A percentile compares a stretch with the other conserved stretches of the same genome.
Evolutionary conservation across 208 protist genomes (phyloP).

Genomic region (Leishmania martiniquensis): DNA sequence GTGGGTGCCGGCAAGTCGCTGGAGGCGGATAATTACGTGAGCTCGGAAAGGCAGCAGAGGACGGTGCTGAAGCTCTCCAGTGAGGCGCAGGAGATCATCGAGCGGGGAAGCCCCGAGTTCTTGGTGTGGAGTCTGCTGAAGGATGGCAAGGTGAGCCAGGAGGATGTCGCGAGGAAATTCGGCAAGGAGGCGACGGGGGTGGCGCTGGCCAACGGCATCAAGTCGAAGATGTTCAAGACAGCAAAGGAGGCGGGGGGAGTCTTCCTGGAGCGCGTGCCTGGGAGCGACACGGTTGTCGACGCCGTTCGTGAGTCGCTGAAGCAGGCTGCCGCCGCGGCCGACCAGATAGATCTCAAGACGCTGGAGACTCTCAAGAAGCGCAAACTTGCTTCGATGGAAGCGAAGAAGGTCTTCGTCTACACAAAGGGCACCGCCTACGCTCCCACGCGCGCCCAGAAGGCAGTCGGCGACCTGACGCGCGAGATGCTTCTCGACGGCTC

Average conservation of each 20-base stretch:
- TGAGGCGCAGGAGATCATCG: conserved; percentile 81
- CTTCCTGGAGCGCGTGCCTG: conserved; percentile 47
- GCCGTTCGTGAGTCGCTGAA: conserved; percentile 44
- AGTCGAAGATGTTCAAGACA: conserved; percentile 91
- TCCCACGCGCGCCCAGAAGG: conserved; percentile 64
- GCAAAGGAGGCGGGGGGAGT: conserved; percentile 76
- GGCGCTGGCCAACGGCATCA: conserved; percentile 93
- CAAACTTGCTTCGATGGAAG: conserved; percentile 87
- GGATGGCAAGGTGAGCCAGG: conserved; percentile 43
- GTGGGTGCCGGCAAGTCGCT: conserved; percentile 94
- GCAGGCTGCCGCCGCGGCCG: conserved; percentile 23
- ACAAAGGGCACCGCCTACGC: conserved; percentile 84
- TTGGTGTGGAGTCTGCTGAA: conserved; percentile 62
- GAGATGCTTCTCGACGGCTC: conserved; percentile 95
- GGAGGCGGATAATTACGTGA: conserved; percentile 79
- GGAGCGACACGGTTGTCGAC: conserved; percentile 40
- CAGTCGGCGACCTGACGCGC: conserved; percentile 91
- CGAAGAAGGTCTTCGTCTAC: conserved; percentile 81
- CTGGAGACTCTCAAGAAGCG: conserved; percentile 91
- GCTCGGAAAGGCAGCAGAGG: conserved; percentile 53
- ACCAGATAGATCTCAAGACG: conserved; percentile 60
- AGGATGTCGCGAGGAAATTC: conserved; percentile 50
- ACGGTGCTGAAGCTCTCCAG: conserved; percentile 73
- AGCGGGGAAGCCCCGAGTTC: conserved; percentile 92
- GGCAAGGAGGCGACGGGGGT: conserved; percentile 71